Base-by-base conservation (phyloP, 352 stramenopile species). In the Globisporangium iwayamae region DNA sequence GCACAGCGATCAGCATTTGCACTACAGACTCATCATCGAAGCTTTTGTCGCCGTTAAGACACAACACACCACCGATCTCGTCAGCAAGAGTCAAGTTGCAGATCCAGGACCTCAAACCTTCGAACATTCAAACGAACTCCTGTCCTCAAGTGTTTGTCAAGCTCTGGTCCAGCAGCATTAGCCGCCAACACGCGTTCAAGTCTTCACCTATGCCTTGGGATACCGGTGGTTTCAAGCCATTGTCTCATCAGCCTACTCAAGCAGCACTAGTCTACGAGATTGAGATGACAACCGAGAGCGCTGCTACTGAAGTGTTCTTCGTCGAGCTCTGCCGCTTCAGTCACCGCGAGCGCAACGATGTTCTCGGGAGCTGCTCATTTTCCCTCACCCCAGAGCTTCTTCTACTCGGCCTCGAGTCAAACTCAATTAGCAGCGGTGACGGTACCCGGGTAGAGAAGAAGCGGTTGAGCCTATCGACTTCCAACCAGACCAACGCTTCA, bases 301-400 rank as follows among this genome's bases (percentile, higher is more conserved):
- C 7, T 30, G 2, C 16, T 18, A 38, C 32, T 20, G 63, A 69
- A 13, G 56, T 65, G 8, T 56, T 64, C 50, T 65, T 63, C 30
- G 14, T 69, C 47, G 47, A 69, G 53, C 6, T 67, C 9, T 60
- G 34, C 48, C 66, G 54, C 39, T 69, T 50, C 14, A 71, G 52
- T 20, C 43, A 61, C 8, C 46, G 47, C 32, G 54, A 57, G 25
- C 66, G 55, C 36, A 65, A 65, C 20, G 46, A 63, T 2, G 9
- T 53, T 3, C 36, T 71, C 11, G 45, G 45, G 8, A 34, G 46
- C 22, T 61, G 62, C 13, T 56, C 63, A 46, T 48, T 52, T 16
- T 50, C 62, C 13, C 18, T 62, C 14, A 9, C 56, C 16, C 16
- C 36, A 38, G 36, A 60, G 11, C 6, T 58, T 6, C 52, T 59